Evolutionary conservation across 345 rosid species (phyloP).

Genomic region (Rhodomyrtus tomentosa): DNA sequence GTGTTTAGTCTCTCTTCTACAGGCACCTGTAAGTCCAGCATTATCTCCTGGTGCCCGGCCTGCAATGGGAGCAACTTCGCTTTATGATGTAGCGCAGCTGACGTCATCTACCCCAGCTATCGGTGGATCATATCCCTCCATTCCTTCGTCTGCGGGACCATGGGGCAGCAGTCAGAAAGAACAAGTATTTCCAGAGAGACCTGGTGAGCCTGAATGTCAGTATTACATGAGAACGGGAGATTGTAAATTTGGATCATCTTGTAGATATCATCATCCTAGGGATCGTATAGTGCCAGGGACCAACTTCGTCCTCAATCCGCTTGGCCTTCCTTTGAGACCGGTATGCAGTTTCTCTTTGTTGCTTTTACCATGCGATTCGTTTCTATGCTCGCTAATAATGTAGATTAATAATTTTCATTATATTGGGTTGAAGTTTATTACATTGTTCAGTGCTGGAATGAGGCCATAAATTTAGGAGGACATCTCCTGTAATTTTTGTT

Average conservation of each 20-base stretch:
- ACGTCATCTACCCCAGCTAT: slow-evolving; percentile 58
- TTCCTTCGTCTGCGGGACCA: slow-evolving; percentile 30
- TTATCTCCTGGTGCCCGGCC: slow-evolving; percentile 50
- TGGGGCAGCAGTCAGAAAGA: slow-evolving; percentile 53
- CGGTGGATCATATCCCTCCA: slow-evolving; percentile 34
- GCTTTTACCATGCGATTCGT: not conserved
- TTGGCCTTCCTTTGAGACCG: slow-evolving; percentile 88
- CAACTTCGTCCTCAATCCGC: slow-evolving; percentile 53
- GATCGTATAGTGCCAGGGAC: slow-evolving; percentile 47
- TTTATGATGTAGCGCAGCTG: slow-evolving; percentile 45
- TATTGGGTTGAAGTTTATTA: not conserved
- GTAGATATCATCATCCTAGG: slow-evolving; percentile 88
- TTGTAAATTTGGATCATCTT: slow-evolving; percentile 81
- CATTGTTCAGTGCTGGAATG: not conserved
- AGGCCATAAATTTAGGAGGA: not conserved
- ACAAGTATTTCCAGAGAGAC: slow-evolving; percentile 84
- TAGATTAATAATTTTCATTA: not conserved
- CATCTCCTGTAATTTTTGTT: not conserved
- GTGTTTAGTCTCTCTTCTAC: slow-evolving; percentile 30
- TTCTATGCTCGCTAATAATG: not conserved
- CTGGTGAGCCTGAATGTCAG: slow-evolving; percentile 86
- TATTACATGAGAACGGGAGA: slow-evolving; percentile 84
- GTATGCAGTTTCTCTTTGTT: slow-evolving; percentile 28
- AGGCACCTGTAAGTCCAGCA: slow-evolving; percentile 53
- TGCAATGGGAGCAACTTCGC: slow-evolving; percentile 40